These are phyloP conservation scores for Thalia dealbata DNA, from an alignment of 176 grass and related monocot genomes.

Conservation along the genomic window DNA sequence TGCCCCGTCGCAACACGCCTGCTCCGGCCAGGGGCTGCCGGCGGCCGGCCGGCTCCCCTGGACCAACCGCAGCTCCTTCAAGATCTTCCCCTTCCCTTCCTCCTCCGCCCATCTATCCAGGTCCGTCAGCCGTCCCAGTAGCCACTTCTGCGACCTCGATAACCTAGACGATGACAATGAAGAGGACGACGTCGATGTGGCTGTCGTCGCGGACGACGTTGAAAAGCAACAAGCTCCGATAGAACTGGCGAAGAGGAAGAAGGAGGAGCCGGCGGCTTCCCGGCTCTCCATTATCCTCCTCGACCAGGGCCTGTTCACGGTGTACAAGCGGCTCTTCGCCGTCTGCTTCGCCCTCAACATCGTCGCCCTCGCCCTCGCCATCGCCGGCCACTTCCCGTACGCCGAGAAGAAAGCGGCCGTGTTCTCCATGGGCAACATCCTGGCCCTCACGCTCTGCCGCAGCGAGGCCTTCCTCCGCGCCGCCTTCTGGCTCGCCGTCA, in stretches of 20 bases:
- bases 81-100: slow-evolving; percentile 11
- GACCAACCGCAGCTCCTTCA: slow-evolving; percentile 13
- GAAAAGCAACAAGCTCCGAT: background rate
- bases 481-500: slow-evolving; percentile 54
- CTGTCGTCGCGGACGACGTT: slow-evolving; percentile 27
- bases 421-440: slow-evolving; percentile 57
- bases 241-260: background rate
- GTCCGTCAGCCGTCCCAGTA: slow-evolving; percentile 32
- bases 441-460: slow-evolving; percentile 65
- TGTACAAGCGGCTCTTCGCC: slow-evolving; percentile 62
- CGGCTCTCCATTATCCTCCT: slow-evolving; percentile 47
- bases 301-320: slow-evolving; percentile 65
- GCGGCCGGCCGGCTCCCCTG: slow-evolving; percentile 26
- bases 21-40: background rate
- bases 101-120: background rate
- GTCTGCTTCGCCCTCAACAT: slow-evolving; percentile 34
- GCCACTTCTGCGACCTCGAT: slow-evolving; percentile 61
- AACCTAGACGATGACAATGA: background rate
- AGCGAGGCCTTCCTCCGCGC: slow-evolving; percentile 44
- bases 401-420: slow-evolving; percentile 33
- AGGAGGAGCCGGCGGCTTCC: slow-evolving; percentile 8
- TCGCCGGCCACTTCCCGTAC: slow-evolving; percentile 32
- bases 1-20: background rate
- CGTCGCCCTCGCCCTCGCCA: slow-evolving; percentile 23
- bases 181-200: background rate